Evolutionary conservation across 108 stramenopile species (phyloP).

Genomic region (Nitzschia palea): DNA sequence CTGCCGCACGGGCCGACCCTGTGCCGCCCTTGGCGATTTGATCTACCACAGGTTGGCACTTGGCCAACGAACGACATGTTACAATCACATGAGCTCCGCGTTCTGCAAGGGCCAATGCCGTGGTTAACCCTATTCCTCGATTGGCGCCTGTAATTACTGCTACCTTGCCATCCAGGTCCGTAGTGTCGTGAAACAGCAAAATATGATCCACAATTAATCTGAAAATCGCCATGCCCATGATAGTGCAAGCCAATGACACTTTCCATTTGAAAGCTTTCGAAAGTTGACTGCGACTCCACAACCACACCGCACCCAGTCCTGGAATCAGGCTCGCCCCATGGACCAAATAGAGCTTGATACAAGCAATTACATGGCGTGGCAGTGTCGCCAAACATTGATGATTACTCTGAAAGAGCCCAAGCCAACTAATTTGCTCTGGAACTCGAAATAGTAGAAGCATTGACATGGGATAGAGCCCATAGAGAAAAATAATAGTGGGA

Average conservation of each 20-base stretch:
- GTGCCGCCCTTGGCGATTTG: background rate
- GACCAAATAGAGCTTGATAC: background rate
- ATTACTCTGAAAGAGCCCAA: background rate
- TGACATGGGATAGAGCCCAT: background rate
- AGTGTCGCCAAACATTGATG: background rate
- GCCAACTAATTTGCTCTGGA: background rate
- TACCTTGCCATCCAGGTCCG: background rate
- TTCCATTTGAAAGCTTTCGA: background rate
- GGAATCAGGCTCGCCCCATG: background rate
- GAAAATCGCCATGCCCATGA: background rate
- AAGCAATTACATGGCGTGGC: background rate
- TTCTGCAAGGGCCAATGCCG: background rate
- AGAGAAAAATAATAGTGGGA: background rate
- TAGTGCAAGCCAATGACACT: background rate
- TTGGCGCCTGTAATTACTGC: constrained; percentile 5
- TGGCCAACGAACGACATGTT: constrained; percentile 2
- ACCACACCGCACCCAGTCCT: background rate
- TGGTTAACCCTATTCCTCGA: background rate
- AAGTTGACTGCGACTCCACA: background rate
- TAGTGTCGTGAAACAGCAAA: background rate
- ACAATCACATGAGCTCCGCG: background rate
- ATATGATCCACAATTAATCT: background rate
- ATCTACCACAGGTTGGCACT: constrained; percentile 3
- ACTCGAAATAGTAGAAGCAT: background rate
- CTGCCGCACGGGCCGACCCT: background rate